Evolutionary conservation across 371 early-diverging fungal genomes (phyloP), one percentile per base, ranked within the genome.

Genomic region (Rhizomucor miehei): DNA sequence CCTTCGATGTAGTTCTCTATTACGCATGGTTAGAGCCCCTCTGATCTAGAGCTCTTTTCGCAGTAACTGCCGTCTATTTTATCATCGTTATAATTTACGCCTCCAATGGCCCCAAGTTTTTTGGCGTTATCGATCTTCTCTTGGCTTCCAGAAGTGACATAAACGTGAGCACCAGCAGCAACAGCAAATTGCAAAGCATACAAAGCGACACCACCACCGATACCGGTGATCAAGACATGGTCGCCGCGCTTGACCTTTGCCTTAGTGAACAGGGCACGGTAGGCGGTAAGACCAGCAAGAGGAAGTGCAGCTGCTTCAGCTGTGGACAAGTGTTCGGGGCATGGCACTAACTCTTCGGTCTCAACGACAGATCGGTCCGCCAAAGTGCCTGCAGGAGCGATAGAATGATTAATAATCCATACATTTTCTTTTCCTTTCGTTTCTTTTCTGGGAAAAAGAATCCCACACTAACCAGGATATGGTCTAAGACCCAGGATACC

Each of bases 181-280:
- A 86, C 75, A 29, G 82, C 79, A 60, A 89, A 84, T 47, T 82
- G 80, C 25, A 89, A 60, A 6, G 85, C 86, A 57, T 76, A 71
- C 21, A 87, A 57, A 0, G 89, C 89, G 34, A 89, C 89, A 51
- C 89, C 89, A 40, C 89, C 89, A 23, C 82, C 86, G 59, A 89
- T 87, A 29, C 89, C 89, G 17, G 88, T 81, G 49, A 89, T 75
- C 12, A 89, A 63, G 3, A 89, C 81, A 54, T 77, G 71, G 16
- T 81, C 75, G 9, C 76, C 85, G 10, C 65, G 57, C 41, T 62
- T 54, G 17, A 85, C 77, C 19, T 75, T 55, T 1, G 75, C 87
- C 46, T 83, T 83, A 12, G 82, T 78, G 41, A 84, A 81, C 1
- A 75, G 48, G 14, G 80, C 85, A 39, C 77, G 67, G 57, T 66